Base-by-base conservation (phyloP, 164 flowering plant species). In the Sextonia rubra region DNA sequence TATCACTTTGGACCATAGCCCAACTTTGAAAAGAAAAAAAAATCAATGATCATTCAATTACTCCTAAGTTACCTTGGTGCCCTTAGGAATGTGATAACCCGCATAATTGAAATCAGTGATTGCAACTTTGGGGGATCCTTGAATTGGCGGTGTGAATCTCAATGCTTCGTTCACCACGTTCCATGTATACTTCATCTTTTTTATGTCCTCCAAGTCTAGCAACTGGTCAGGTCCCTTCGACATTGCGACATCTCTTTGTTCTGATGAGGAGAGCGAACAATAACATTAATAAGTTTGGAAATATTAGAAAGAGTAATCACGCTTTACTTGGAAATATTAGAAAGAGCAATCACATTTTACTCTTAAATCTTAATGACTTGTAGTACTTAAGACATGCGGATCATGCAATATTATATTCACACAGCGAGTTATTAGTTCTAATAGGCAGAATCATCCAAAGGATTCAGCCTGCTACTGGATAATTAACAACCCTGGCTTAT, bases 201-300 rank as follows among this genome's bases (percentile, higher is more conserved):
- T 17, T 12, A 69, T 23, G 60, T 69, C 71, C 18, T 69, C 60
- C 37, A 27, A 69, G 14, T 69, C 30, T n/a, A 69, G 71, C 24
- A 23, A 23, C 17, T 47, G 58, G n/a, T 48, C 71, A 8, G 27
- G 5, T 23, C 15, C 60, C 47, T 69, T 69, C 15, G 74, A 55
- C 7, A 18, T 69, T 11, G 76, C 76, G n/a, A 80, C 70, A 72
- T 72, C 84, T 64, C 47, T 3, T 77, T 77, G 84, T 78, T 82
- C 84, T 79, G 71, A 55, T 26, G 14, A 14, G 44, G 17, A 30
- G 25, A 48, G 24, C 2, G 63, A 60, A 60, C n/a, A 60, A 17
- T 18, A 17, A 18, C n/a, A 60, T 18, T 18, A 17, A 60, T 60
- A 60, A 60, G 24, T 7, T 0, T 8, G 44, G 44, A 37, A 37